A percentile compares a stretch with the other conserved stretches of the same genome.
These are phyloP conservation scores for Diospyros lotus DNA, from an alignment of 148 eudicot genomes.

Conservation along the genomic window DNA sequence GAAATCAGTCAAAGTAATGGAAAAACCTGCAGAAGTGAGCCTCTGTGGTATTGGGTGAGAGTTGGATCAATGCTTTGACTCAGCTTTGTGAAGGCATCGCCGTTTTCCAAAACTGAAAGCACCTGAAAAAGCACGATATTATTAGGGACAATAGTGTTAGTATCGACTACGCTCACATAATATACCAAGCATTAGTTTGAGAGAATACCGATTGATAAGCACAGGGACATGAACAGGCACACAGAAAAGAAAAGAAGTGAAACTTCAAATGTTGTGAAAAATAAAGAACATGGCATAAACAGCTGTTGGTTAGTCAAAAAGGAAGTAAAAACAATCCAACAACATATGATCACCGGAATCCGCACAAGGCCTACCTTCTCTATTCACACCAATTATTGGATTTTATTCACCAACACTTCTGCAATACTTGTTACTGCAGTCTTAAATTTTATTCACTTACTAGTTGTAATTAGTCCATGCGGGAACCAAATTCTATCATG, in stretches of 20 bases:
- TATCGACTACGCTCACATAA: too few species aligned
- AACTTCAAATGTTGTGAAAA: not conserved
- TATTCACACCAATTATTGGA: not conserved
- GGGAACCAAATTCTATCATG: not conserved
- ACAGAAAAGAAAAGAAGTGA: not conserved
- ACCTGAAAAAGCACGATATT: not conserved
- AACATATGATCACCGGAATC: not conserved
- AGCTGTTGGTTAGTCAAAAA: too few species aligned
- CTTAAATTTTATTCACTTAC: not conserved
- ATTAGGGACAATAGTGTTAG: too few species aligned
- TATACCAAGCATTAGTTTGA: not conserved
- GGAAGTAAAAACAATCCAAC: too few species aligned
- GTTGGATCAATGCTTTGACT: slow-evolving; percentile 3
- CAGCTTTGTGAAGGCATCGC: slow-evolving; percentile 1
- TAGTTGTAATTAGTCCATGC: not conserved
- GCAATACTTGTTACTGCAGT: not conserved
- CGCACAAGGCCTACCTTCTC: not conserved
- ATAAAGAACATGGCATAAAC: not conserved
- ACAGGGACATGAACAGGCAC: not conserved
- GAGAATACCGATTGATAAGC: not conserved
- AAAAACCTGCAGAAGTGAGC: slow-evolving; percentile 5
- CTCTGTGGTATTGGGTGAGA: slow-evolving; percentile 8
- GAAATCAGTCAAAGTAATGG: too few species aligned
- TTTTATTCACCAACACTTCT: not conserved
- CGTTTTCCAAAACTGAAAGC: slow-evolving; percentile 3